Conservation (phyloP, 139 green algal genomes). For the Mesostigma viride region DNA sequence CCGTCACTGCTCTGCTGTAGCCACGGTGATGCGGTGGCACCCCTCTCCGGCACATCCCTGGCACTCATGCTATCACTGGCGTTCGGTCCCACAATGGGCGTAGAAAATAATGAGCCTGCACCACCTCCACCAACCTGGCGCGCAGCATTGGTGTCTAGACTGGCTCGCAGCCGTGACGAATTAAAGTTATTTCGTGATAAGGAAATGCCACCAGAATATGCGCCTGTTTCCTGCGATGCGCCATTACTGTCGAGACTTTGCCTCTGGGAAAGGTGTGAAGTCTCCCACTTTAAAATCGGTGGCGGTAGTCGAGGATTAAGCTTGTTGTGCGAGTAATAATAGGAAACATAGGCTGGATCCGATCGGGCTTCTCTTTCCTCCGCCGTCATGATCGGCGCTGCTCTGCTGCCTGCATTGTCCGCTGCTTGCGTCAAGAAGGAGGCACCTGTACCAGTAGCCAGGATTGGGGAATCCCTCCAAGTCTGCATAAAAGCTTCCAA, state of each 20-base stretch:
- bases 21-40: background rate
- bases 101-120: background rate
- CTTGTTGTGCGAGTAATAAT: conserved; percentile 31
- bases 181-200: background rate
- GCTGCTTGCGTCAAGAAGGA: background rate
- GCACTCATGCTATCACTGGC: background rate
- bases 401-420: background rate
- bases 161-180: background rate
- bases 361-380: conserved; percentile 23
- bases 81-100: background rate
- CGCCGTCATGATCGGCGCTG: background rate
- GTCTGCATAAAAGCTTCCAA: conserved; percentile 16
- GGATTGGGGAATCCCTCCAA: too few relatives aligned
- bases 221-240: conserved; percentile 8
- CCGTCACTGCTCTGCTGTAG: background rate
- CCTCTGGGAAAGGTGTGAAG: conserved; percentile 25
- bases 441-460: background rate
- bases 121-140: background rate
- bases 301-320: conserved; percentile 29
- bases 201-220: background rate
- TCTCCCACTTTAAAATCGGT: conserved; percentile 29
- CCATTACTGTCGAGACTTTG: too few relatives aligned
- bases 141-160: background rate
- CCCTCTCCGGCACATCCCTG: background rate
- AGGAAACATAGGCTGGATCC: conserved; percentile 24